Evolutionary conservation across 1,139 yeast species (phyloP).

Genomic region (Saccharomyces pastorianus): DNA sequence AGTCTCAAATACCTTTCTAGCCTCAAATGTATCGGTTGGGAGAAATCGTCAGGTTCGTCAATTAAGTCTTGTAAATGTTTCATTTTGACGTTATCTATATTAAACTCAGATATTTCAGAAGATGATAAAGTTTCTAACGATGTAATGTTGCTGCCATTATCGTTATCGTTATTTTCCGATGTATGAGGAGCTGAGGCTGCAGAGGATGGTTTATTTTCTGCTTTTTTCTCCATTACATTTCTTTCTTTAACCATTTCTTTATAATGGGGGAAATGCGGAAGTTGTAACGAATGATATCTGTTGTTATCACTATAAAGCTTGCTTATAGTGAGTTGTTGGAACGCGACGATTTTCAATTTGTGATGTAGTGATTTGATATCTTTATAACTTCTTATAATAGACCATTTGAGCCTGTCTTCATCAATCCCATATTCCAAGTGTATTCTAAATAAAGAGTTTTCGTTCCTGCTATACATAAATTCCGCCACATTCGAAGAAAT

Average conservation of each 20-base stretch:
- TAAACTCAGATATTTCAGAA: conserved; percentile 11
- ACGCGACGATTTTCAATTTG: conserved; percentile 47
- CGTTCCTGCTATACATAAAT: conserved; percentile 12
- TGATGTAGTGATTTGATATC: conserved; percentile 67
- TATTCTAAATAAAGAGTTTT: conserved; percentile 43
- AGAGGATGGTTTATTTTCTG: background rate
- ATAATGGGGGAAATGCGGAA: conserved; percentile 30
- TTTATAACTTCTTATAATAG: conserved; percentile 60
- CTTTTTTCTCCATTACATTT: background rate
- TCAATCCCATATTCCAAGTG: conserved; percentile 89
- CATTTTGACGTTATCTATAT: conserved; percentile 20
- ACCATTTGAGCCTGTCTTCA: conserved; percentile 70
- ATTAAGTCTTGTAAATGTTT: conserved; percentile 28
- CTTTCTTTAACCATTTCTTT: conserved; percentile 13
- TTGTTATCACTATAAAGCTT: conserved; percentile 22
- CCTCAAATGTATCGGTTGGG: conserved; percentile 27
- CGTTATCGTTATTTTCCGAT: background rate
- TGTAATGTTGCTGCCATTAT: background rate
- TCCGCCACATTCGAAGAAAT: conserved; percentile 3
- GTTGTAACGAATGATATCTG: conserved; percentile 19
- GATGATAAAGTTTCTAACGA: conserved; percentile 6
- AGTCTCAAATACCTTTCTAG: conserved; percentile 59
- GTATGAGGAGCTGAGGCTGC: conserved; percentile 1
- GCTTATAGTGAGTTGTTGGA: conserved; percentile 31
- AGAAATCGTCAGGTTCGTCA: conserved; percentile 23